These are phyloP conservation scores for Fusarium mexicanum DNA, from an alignment of 2,329 filamentous ascomycete species.

Conservation along the genomic window DNA sequence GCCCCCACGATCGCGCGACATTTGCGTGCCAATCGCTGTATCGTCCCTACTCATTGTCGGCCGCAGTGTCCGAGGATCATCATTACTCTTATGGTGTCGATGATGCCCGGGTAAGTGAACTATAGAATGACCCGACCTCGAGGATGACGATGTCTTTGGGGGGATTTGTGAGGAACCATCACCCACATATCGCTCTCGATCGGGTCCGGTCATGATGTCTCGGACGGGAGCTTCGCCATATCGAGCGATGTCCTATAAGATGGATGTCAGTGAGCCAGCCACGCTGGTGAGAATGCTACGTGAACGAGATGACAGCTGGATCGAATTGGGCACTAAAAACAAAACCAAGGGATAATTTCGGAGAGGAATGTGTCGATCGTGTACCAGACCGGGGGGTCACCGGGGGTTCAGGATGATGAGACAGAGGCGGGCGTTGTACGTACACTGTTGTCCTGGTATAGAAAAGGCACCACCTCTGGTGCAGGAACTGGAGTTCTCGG, in stretches of 20 bases:
- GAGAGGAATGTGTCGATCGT: conserved; percentile 29
- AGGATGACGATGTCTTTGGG: conserved; percentile 70
- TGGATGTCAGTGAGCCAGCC: conserved; percentile 38
- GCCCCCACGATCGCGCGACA: conserved; percentile 61
- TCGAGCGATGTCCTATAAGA: conserved; percentile 73
- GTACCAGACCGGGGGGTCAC: conserved; percentile 10
- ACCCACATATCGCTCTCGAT: conserved; percentile 72
- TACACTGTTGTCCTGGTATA: conserved; percentile 85
- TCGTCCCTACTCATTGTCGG: conserved; percentile 83
- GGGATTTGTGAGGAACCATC: conserved; percentile 60
- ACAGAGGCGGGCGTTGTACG: conserved; percentile 51
- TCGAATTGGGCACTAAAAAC: conserved; percentile 8
- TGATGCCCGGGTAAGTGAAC: conserved; percentile 73
- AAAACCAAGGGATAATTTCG: conserved; percentile 12
- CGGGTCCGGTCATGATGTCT: conserved; percentile 73
- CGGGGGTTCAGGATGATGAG: conserved; percentile 30
- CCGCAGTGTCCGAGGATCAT: conserved; percentile 71
- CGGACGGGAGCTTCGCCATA: conserved; percentile 83
- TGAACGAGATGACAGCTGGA: conserved; percentile 3
- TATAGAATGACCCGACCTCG: conserved; percentile 67
- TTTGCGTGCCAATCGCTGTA: conserved; percentile 59
- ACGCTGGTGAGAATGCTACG: neutral
- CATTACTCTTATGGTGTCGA: conserved; percentile 76
- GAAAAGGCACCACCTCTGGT: conserved; percentile 96
- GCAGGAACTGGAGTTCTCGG: conserved; percentile 87